Evolutionary conservation across 352 stramenopile genomes (phyloP).

Genomic region (Globisporangium camurandrum): DNA sequence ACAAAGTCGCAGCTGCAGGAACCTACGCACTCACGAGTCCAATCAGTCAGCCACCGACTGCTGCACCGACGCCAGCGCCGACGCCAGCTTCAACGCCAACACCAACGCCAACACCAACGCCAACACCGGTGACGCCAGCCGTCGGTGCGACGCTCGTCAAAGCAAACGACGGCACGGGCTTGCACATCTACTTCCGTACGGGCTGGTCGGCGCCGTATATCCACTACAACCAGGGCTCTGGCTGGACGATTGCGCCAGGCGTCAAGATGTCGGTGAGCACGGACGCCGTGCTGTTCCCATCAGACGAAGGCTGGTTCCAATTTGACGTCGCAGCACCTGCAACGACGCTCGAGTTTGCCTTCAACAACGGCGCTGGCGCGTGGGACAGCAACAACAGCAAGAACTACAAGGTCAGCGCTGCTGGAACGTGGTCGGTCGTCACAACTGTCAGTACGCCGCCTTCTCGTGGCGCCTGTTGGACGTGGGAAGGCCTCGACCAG

Average conservation of each 20-base stretch:
- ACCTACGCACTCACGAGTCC: constrained; percentile 26
- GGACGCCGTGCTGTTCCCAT: constrained; percentile 28
- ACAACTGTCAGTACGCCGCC: constrained; percentile 19
- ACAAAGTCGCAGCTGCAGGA: constrained; percentile 26
- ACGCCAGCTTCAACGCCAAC: constrained; percentile 10
- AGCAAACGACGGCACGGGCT: constrained; percentile 21
- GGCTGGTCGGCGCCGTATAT: constrained; percentile 29
- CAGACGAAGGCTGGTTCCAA: constrained; percentile 33
- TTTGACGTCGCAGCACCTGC: constrained; percentile 19
- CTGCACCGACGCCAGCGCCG: constrained; percentile 11
- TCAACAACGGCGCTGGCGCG: constrained; percentile 29
- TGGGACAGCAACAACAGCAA: constrained; percentile 38
- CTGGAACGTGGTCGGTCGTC: constrained; percentile 27
- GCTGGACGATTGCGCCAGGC: constrained; percentile 27
- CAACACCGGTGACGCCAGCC: neutral
- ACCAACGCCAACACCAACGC: constrained; percentile 12
- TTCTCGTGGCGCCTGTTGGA: constrained; percentile 17
- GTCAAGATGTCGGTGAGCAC: constrained; percentile 26
- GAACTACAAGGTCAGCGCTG: constrained; percentile 28
- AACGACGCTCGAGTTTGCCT: constrained; percentile 23
- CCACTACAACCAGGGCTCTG: constrained; percentile 25
- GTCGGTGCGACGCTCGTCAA: constrained; percentile 15
- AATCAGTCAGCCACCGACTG: constrained; percentile 21
- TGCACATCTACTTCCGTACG: constrained; percentile 23
- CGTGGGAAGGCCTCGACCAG: constrained; percentile 25